A percentile compares a stretch with the other conserved stretches of the same genome.
These are phyloP conservation scores for Colletotrichum cordylinicola DNA, from an alignment of 2,329 filamentous ascomycete species.

Conservation along the genomic window DNA sequence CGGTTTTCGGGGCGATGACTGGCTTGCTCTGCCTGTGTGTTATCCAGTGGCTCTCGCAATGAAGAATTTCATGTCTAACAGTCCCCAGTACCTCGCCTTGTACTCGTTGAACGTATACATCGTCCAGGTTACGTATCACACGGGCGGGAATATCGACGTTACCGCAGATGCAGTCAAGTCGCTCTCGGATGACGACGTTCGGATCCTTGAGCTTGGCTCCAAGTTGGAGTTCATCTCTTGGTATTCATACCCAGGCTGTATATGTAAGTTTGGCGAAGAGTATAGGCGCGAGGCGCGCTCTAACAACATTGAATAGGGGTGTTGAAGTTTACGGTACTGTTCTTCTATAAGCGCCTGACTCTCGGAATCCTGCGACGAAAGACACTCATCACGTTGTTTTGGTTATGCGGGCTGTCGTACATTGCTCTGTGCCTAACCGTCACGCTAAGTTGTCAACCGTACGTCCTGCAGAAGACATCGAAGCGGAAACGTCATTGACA, in stretches of 20 bases:
- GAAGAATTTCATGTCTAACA: background rate
- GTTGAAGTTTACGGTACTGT: slow-evolving; percentile 30
- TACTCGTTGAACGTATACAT: slow-evolving; percentile 27
- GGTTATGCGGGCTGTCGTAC: slow-evolving; percentile 25
- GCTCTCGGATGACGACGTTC: slow-evolving; percentile 26
- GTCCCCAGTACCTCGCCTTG: slow-evolving; percentile 24
- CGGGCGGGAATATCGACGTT: slow-evolving; percentile 28
- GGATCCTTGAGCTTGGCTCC: slow-evolving; percentile 25
- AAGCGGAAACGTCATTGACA: background rate
- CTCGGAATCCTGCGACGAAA: slow-evolving; percentile 20
- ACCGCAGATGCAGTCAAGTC: slow-evolving; percentile 10
- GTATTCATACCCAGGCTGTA: slow-evolving; percentile 29
- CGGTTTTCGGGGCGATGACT: slow-evolving; percentile 26
- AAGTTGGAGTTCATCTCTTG: slow-evolving; percentile 29
- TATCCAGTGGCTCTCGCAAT: background rate
- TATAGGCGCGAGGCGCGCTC: background rate
- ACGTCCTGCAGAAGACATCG: background rate
- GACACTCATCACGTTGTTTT: slow-evolving; percentile 24
- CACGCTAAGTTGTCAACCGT: slow-evolving; percentile 24
- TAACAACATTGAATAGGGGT: slow-evolving; percentile 21
- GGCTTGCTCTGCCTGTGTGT: slow-evolving; percentile 22
- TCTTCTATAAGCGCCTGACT: slow-evolving; percentile 31
- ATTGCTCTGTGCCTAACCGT: slow-evolving; percentile 18
- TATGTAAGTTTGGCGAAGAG: slow-evolving; percentile 22
- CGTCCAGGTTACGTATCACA: slow-evolving; percentile 29